Evolutionary conservation across 495 filamentous ascomycete species (phyloP).

Genomic region (Neurospora sp.): DNA sequence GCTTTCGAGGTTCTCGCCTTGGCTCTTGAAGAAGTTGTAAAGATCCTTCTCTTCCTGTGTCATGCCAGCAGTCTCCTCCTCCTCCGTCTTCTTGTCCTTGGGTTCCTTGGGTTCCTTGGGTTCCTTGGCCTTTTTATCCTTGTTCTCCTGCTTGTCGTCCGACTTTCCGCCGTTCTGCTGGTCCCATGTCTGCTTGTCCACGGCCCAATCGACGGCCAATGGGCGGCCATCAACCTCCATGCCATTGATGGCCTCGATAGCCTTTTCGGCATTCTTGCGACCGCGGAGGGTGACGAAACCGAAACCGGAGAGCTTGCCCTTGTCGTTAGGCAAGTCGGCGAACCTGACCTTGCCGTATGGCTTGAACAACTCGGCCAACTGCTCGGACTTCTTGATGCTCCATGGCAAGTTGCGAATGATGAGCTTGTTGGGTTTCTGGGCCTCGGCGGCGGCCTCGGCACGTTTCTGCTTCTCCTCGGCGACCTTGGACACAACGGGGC

Average conservation of each 20-base stretch:
- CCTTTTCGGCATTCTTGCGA: conserved; percentile 84
- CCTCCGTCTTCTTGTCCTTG: conserved; percentile 18
- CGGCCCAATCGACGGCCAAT: conserved; percentile 91
- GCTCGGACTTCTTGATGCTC: conserved; percentile 80
- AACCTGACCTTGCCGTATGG: conserved; percentile 85
- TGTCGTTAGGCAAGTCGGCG: conserved; percentile 67
- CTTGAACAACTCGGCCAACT: conserved; percentile 65
- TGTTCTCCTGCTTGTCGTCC: conserved; percentile 23
- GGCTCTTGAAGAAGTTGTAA: conserved; percentile 22
- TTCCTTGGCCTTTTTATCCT: conserved; percentile 53
- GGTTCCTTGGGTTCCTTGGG: conserved; percentile 41
- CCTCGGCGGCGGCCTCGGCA: conserved; percentile 42
- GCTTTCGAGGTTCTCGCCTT: conserved; percentile 27
- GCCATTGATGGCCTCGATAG: conserved; percentile 75
- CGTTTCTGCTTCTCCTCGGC: conserved; percentile 47
- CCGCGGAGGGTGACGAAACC: conserved; percentile 86
- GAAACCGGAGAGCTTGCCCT: conserved; percentile 69
- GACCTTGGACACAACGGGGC: conserved; percentile 16
- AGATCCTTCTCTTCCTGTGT: conserved; percentile 29
- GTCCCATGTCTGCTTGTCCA: conserved; percentile 83
- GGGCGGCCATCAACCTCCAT: conserved; percentile 79
- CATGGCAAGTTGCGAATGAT: conserved; percentile 95
- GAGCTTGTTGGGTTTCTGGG: conserved; percentile 60
- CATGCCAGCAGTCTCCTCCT: conserved; percentile 33
- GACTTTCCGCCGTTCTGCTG: conserved; percentile 36